Conservation (phyloP, 805 yeast species). For the Candida sithepensis region DNA sequence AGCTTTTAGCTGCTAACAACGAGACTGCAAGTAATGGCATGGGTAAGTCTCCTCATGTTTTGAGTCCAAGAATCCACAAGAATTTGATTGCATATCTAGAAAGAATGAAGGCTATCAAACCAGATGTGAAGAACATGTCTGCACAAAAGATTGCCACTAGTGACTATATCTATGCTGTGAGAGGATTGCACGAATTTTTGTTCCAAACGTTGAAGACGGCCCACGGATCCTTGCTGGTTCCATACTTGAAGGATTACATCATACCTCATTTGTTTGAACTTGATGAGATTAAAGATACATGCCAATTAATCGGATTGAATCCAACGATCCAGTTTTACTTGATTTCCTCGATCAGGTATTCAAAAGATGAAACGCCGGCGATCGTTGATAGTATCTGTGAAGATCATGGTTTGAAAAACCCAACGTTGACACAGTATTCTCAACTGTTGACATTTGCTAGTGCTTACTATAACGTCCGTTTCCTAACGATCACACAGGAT, state of each 20-base stretch:
- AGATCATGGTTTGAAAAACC: slow-evolving; percentile 33
- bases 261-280: slow-evolving; percentile 68
- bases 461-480: slow-evolving; percentile 65
- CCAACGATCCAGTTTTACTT: slow-evolving; percentile 46
- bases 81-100: slow-evolving; percentile 42
- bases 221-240: slow-evolving; percentile 48
- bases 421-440: slow-evolving; percentile 58
- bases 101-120: slow-evolving; percentile 36
- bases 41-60: slow-evolving; percentile 26
- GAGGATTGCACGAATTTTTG: slow-evolving; percentile 63
- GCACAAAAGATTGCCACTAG: slow-evolving; percentile 59
- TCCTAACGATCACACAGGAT: slow-evolving; percentile 45
- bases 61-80: slow-evolving; percentile 31
- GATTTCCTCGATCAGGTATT: slow-evolving; percentile 46
- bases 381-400: slow-evolving; percentile 42
- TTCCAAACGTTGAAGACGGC: slow-evolving; percentile 51
- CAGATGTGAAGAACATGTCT: slow-evolving; percentile 29
- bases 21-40: slow-evolving; percentile 31
- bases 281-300: slow-evolving; percentile 71
- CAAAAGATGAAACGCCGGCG: slow-evolving; percentile 37
- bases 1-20: slow-evolving; percentile 37
- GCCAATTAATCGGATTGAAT: slow-evolving; percentile 60
- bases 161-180: slow-evolving; percentile 57
- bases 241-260: slow-evolving; percentile 47
- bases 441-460: slow-evolving; percentile 69